Conservation (phyloP, 768 basidiomycete species). For the Mycena maculata region DNA sequence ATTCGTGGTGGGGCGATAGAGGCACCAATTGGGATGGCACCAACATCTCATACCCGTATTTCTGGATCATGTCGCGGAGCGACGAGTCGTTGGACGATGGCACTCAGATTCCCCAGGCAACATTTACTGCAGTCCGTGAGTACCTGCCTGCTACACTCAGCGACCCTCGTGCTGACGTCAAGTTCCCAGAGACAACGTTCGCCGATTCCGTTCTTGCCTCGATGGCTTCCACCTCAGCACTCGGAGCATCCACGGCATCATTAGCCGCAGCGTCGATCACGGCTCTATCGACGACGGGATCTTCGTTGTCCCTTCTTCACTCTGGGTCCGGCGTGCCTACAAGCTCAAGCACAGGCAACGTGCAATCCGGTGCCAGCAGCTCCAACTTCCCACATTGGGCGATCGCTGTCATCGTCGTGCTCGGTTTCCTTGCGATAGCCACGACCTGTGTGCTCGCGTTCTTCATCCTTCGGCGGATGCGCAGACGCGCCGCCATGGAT, state of each 20-base stretch:
- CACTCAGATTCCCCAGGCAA: slow-evolving; percentile 72
- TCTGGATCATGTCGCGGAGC: slow-evolving; percentile 79
- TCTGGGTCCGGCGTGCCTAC: slow-evolving; percentile 17
- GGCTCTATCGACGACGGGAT: slow-evolving; percentile 33
- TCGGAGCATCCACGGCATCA: slow-evolving; percentile 48
- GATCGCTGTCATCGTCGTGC: slow-evolving; percentile 88
- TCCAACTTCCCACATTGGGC: slow-evolving; percentile 86
- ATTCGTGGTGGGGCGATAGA: slow-evolving; percentile 75
- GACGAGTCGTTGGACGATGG: slow-evolving; percentile 64
- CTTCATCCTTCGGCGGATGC: slow-evolving; percentile 77
- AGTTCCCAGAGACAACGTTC: slow-evolving; percentile 74
- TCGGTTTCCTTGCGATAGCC: slow-evolving; percentile 86
- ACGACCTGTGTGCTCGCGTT: slow-evolving; percentile 76
- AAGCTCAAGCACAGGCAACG: slow-evolving; percentile 44
- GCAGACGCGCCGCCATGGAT: slow-evolving; percentile 59
- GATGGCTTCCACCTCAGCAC: slow-evolving; percentile 58
- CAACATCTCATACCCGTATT: slow-evolving; percentile 76
- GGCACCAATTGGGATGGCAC: slow-evolving; percentile 62
- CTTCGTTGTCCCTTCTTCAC: slow-evolving; percentile 24
- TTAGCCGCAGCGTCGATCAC: slow-evolving; percentile 42
- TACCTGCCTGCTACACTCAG: slow-evolving; percentile 39
- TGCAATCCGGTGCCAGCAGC: slow-evolving; percentile 55
- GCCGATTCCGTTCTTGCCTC: slow-evolving; percentile 75
- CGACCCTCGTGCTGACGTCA: slow-evolving; percentile 29
- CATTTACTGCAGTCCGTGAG: slow-evolving; percentile 85